Base-by-base conservation (phyloP, 768 basidiomycete species). In the Naganishia vishniacii region DNA sequence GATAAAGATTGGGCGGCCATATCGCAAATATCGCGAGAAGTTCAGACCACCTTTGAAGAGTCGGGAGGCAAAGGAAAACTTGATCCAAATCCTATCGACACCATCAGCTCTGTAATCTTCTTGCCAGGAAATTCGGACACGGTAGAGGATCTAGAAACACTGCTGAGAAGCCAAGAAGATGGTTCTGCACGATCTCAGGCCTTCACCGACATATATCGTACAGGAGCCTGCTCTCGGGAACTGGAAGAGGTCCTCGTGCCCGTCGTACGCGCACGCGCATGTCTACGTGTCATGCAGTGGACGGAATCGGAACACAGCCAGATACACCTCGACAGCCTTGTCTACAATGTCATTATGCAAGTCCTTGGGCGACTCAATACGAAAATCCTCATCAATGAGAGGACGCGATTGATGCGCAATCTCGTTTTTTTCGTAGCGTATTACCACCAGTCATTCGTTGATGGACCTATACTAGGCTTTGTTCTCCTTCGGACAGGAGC, bases 331-430 rank as follows among this genome's bases (percentile, higher is more conserved):
- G 53, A 56, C 32, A 3, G 79, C n/a, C 83, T 84, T 51, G 84
- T 85, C 4, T 92, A 89, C 73, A 89, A 92, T 65, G 82, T 89
- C 61, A 74, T 90, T 28, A 86, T 87, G 64, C 82, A 84, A 56
- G 80, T 94, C 15, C 84, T 93, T 67, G 81, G 85, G 5, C 81
- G 82, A 42, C 78, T 91, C 9, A 83, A 88, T 64, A 74, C 78
- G 11, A 84, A 84, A 0, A 86, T 86, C 20, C 81, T 95, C 41
- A 82, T 94, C 66, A 88, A 89, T 73, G 90, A 94, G 73, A 89
- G 93, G 72, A 76, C 85, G 42, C 84, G 93, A 13, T 78, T 86
- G 29, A 72, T 92, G 42, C 86, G 89, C 61, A 83, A 84, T 1
- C 78, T 94, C 47, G 84, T 84, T 28, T 76, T 97, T 29, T 86